A percentile compares a stretch with the other conserved stretches of the same genome.
These are phyloP conservation scores for Sporisorium exsertum DNA, from an alignment of 1,284 basidiomycete species.

Conservation along the genomic window DNA sequence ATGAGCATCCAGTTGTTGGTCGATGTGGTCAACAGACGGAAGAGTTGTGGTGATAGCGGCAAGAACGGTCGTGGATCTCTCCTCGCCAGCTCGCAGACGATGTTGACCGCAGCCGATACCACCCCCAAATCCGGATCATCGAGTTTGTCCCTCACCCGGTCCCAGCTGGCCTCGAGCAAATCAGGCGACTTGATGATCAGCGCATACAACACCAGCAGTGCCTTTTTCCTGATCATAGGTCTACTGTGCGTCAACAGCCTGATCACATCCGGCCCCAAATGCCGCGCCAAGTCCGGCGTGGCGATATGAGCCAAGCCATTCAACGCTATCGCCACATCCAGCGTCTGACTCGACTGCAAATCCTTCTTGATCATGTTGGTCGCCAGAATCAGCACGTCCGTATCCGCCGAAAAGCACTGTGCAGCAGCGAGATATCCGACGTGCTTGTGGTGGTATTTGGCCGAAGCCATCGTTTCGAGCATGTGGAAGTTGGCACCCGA, in stretches of 20 bases:
- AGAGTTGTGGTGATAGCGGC: constrained; percentile 83
- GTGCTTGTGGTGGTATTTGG: constrained; percentile 89
- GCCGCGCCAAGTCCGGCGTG: constrained; percentile 86
- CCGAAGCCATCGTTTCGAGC: constrained; percentile 96
- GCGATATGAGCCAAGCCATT: constrained; percentile 90
- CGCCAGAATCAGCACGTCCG: constrained; percentile 96
- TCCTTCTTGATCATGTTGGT: constrained; percentile 99
- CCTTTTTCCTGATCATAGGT: constrained; percentile 85
- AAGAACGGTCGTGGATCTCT: constrained; percentile 61
- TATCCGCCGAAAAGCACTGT: constrained; percentile 92
- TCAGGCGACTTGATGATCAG: constrained; percentile 61
- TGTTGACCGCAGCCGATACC: constrained; percentile 90
- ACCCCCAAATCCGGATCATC: constrained; percentile 75
- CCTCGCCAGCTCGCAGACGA: constrained; percentile 88
- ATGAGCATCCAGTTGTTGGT: constrained; percentile 99
- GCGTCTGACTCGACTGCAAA: constrained; percentile 77
- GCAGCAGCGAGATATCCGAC: constrained; percentile 94
- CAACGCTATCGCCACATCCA: constrained; percentile 83
- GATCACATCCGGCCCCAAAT: constrained; percentile 87
- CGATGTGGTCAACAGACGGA: constrained; percentile 91
- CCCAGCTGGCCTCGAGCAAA: constrained; percentile 57
- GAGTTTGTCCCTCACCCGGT: constrained; percentile 79
- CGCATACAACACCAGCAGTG: constrained; percentile 81
- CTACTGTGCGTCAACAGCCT: constrained; percentile 91
- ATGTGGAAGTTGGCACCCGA: constrained; percentile 76